Percentiles rank a stretch among this genome's conserved stretches.
Evolutionary conservation across 768 basidiomycete species (phyloP).

Genomic region (Omphalotus guepiniiformis): DNA sequence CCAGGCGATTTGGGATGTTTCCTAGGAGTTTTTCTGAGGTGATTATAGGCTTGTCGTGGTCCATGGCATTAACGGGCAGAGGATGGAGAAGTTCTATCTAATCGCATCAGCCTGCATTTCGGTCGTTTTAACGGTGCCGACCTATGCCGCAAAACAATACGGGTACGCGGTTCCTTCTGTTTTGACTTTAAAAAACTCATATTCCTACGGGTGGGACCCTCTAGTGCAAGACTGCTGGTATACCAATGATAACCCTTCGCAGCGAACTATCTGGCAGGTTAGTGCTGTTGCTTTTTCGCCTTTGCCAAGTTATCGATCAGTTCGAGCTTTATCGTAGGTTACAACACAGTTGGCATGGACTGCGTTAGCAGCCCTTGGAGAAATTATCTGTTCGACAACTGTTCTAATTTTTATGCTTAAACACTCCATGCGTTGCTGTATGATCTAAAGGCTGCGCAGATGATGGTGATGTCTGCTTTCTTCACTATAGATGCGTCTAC

Average conservation of each 20-base stretch:
- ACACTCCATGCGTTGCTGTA: neutral
- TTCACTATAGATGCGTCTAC: neutral
- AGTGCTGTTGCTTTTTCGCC: neutral
- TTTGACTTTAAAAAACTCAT: neutral
- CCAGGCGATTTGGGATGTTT: neutral
- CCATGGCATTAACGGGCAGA: neutral
- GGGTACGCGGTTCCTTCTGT: neutral
- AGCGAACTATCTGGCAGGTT: constrained; percentile 16
- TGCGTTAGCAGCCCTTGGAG: constrained; percentile 10
- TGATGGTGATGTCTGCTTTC: too few species aligned
- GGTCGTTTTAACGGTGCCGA: neutral
- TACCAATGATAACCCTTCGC: constrained; percentile 10
- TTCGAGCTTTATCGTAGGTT: constrained; percentile 5
- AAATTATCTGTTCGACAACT: constrained; percentile 1
- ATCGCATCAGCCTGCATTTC: neutral
- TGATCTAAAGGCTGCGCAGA: neutral
- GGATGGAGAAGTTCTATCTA: constrained; percentile 1
- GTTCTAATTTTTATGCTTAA: constrained; percentile 13
- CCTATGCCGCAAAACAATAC: constrained; percentile 1
- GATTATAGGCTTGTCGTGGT: neutral
- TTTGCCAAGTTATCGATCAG: neutral
- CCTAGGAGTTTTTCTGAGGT: neutral
- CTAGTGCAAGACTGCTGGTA: constrained; percentile 19
- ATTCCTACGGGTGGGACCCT: constrained; percentile 16
- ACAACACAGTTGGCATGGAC: constrained; percentile 16